Percentiles rank a stretch among this genome's conserved stretches.
Conservation (phyloP, 2,329 filamentous ascomycete species). For the Cryphonectria naterciae region DNA sequence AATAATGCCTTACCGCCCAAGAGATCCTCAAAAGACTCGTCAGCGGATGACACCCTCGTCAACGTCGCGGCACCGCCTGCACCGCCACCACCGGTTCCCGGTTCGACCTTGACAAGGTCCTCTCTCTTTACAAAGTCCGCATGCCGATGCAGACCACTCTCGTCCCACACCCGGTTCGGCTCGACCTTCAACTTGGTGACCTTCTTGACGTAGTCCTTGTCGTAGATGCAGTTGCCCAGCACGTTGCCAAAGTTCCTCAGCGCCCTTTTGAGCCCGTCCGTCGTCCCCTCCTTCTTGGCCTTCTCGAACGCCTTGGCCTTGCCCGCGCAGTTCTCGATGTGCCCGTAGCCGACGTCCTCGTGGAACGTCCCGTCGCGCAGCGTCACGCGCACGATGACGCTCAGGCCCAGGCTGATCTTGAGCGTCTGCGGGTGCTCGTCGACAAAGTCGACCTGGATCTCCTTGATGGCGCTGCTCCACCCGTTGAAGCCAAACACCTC, state of each 20-base stretch:
- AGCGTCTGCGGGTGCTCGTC: slow-evolving; percentile 80
- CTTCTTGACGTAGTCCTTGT: slow-evolving; percentile 89
- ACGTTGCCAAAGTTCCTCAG: slow-evolving; percentile 94
- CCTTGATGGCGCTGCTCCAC: slow-evolving; percentile 95
- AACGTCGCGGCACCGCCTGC: slow-evolving; percentile 14
- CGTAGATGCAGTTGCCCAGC: slow-evolving; percentile 97
- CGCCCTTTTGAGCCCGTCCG: slow-evolving; percentile 88
- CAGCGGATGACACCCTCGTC: slow-evolving; percentile 18
- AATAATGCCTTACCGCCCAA: slow-evolving; percentile 49
- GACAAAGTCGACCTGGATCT: slow-evolving; percentile 93
- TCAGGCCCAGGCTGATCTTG: slow-evolving; percentile 83
- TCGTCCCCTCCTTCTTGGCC: slow-evolving; percentile 97
- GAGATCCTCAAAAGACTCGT: slow-evolving; percentile 57
- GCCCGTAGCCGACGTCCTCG: slow-evolving; percentile 96
- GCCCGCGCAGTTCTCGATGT: slow-evolving; percentile 93
- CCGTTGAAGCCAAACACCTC: slow-evolving; percentile 97
- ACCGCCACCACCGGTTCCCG: slow-evolving; percentile 13
- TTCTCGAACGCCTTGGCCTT: slow-evolving; percentile 98
- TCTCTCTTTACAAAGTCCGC: slow-evolving; percentile 72
- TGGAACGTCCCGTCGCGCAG: slow-evolving; percentile 94
- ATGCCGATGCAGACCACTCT: slow-evolving; percentile 80
- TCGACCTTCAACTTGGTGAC: slow-evolving; percentile 87
- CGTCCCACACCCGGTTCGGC: slow-evolving; percentile 74
- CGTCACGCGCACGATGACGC: slow-evolving; percentile 88
- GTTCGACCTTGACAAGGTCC: slow-evolving; percentile 36